phyloP scores from a whole-genome alignment of 179 eudicot genomes.

The Vitellaria paradoxa region DNA sequence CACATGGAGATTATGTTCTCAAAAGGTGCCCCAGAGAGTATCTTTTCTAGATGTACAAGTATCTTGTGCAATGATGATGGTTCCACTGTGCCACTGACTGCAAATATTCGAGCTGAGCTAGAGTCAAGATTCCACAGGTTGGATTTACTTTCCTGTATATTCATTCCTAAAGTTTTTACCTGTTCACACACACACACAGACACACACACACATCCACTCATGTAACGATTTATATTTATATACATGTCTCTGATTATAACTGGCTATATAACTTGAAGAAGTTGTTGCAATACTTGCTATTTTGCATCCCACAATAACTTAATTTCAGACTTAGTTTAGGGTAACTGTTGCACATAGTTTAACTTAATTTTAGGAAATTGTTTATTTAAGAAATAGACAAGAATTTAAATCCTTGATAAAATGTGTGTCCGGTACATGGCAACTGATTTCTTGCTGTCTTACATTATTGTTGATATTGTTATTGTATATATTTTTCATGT shows the following conservation, averaged over 20 bases:
- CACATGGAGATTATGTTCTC: slow-evolving; percentile 88
- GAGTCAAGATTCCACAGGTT: slow-evolving; percentile 88
- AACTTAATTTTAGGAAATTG: neutral
- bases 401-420: neutral
- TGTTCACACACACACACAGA: neutral
- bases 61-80: slow-evolving; percentile 87
- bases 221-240: neutral
- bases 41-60: slow-evolving; percentile 78
- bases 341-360: neutral
- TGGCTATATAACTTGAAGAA: neutral
- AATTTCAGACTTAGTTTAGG: neutral
- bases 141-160: slow-evolving; percentile 12
- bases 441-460: neutral
- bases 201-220: neutral
- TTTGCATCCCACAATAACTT: no score
- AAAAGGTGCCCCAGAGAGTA: slow-evolving; percentile 99
- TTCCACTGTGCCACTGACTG: slow-evolving; percentile 71
- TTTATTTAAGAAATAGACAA: neutral
- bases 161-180: neutral
- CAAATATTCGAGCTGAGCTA: slow-evolving; percentile 67
- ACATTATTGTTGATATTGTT: neutral
- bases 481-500: neutral
- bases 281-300: neutral
- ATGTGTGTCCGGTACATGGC: neutral
- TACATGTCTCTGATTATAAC: neutral